Evolutionary conservation across 176 grass and related monocot genomes (phyloP).

Genomic region (Oryza rufipogon): DNA sequence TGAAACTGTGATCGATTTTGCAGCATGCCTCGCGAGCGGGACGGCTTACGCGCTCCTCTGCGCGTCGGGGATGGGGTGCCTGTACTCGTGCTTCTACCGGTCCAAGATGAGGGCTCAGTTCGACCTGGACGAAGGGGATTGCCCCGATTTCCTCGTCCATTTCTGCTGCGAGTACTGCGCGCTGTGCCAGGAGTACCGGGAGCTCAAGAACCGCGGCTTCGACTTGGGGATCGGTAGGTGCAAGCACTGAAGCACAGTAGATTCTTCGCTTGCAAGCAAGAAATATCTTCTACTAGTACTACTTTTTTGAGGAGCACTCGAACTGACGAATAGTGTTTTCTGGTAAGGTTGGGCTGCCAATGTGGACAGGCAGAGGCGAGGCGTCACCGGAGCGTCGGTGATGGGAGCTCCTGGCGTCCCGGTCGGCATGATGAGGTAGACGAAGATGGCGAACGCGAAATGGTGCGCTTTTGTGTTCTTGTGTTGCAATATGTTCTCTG

Average conservation of each 20-base stretch:
- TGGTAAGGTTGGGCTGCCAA: conserved; percentile 77
- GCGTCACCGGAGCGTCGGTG: conserved; percentile 43
- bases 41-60: conserved; percentile 51
- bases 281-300: background rate
- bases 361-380: conserved; percentile 72
- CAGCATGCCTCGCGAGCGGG: conserved; percentile 70
- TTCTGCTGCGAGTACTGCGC: conserved; percentile 86
- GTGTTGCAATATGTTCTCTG: background rate
- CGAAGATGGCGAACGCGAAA: background rate
- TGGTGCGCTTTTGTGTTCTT: background rate
- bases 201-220: conserved; percentile 87
- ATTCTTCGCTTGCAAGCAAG: background rate
- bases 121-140: conserved; percentile 70
- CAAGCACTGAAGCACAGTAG: background rate
- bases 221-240: conserved; percentile 87
- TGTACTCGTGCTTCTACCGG: conserved; percentile 88
- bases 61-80: conserved; percentile 61
- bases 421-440: conserved; percentile 70
- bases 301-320: background rate
- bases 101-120: conserved; percentile 71
- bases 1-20: background rate
- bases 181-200: conserved; percentile 84
- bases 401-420: conserved; percentile 75
- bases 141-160: conserved; percentile 80
- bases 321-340: background rate